Evolutionary conservation across 192 early-diverging fungal genomes (phyloP), one percentile per base, ranked within the genome.

Genomic region (Phlyctochytrium bullatum): DNA sequence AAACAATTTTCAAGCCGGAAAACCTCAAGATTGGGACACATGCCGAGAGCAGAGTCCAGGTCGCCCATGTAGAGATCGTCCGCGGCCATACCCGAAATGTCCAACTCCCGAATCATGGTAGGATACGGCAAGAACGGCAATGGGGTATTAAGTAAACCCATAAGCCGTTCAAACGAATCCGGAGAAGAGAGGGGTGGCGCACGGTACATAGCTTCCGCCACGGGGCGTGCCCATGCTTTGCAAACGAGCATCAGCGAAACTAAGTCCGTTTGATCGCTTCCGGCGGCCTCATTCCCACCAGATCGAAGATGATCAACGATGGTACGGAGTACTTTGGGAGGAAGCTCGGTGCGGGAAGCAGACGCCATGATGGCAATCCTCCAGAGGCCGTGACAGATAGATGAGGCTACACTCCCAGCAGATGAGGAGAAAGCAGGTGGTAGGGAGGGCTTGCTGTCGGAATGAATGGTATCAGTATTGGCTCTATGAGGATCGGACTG

Each of bases 61-160:
- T 84, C 83, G 27, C 83, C 83, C 67, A 84, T 82, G 58, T 74
- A 78, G 34, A 84, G 17, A 57, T 84, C 80, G 62, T 84, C 80
- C 17, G 83, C 79, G 3, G 80, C 83, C 2, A 62, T 50, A n/a
- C 66, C 72, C 28, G 72, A 73, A 66, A 84, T 70, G 54, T 80
- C 74, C 31, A 84, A 74, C 65, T 82, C 78, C 4, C 56, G 58
- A 34, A 84, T 82, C 12, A 82, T 53, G 25, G 59, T 36, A 2
- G 79, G 64, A 67, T 82, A 82, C 2, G 73, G 73, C 56, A 64
- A 64, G 27, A 52, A 52, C 2, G 75, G 74, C n/a, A 74, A 52
- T 16, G 64, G 65, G 24, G 69, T 65, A 28, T 66, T 66, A 3
- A 83, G 63, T 25, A 80, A 65, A 20, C 51, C 59, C 30, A 77